Evolutionary conservation across 1,139 yeast species (phyloP).

Genomic region (Tardiomyces digboiensis): DNA sequence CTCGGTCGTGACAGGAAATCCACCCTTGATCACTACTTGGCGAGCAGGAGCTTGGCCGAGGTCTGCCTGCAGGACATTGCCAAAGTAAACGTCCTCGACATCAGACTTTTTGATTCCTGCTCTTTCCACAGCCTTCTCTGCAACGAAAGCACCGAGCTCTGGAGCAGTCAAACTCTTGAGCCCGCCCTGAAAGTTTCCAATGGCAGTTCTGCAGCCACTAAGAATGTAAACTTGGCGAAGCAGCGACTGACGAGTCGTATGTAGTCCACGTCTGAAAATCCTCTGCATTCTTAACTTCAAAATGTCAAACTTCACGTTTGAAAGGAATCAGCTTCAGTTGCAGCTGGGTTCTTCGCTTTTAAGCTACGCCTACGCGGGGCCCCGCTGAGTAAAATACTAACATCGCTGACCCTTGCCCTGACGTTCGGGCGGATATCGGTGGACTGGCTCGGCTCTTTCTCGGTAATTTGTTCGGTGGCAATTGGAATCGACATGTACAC

Average conservation of each 20-base stretch:
- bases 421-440: too few species aligned
- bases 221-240: slow-evolving; percentile 38
- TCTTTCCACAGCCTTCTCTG: slow-evolving; percentile 43
- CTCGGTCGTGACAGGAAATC: slow-evolving; percentile 42
- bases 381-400: too few species aligned
- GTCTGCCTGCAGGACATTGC: slow-evolving; percentile 50
- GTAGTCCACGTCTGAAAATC: background rate
- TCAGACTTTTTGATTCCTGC: slow-evolving; percentile 41
- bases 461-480: too few species aligned
- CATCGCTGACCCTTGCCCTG: too few species aligned
- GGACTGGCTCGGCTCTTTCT: too few species aligned
- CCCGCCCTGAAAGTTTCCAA: slow-evolving; percentile 49
- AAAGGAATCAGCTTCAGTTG: too few species aligned
- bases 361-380: too few species aligned
- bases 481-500: too few species aligned
- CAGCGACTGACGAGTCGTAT: background rate
- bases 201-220: slow-evolving; percentile 48
- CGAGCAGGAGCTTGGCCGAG: slow-evolving; percentile 59
- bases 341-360: too few species aligned
- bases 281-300: background rate
- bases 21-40: slow-evolving; percentile 52
- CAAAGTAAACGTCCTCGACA: slow-evolving; percentile 47
- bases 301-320: too few species aligned
- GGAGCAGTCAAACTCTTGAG: slow-evolving; percentile 40
- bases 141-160: slow-evolving; percentile 49